These are phyloP conservation scores for Pseudonitzschia multistriata DNA, from an alignment of 108 stramenopile species.

Conservation along the genomic window DNA sequence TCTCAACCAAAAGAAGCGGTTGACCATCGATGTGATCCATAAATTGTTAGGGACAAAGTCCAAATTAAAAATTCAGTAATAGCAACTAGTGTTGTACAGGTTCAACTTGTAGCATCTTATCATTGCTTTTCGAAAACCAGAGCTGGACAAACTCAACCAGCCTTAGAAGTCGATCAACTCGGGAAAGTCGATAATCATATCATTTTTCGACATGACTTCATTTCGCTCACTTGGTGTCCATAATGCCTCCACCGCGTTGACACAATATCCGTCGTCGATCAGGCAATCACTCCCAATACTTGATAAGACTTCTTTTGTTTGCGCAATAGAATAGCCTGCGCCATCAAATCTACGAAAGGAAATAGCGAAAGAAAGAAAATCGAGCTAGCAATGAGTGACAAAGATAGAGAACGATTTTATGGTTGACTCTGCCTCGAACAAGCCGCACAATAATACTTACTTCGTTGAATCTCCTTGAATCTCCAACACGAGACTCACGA, in stretches of 20 bases:
- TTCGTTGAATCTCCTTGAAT: slow-evolving; percentile 81
- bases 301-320: slow-evolving; percentile 72
- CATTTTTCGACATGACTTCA: slow-evolving; percentile 64
- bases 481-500: slow-evolving; percentile 74
- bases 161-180: slow-evolving; percentile 76
- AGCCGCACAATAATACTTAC: slow-evolving; percentile 26
- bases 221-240: slow-evolving; percentile 75
- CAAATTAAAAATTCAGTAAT: too few relatives aligned
- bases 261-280: slow-evolving; percentile 73
- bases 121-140: too few relatives aligned
- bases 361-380: not conserved
- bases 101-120: too few relatives aligned
- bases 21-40: too few relatives aligned
- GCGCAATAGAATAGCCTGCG: slow-evolving; percentile 63
- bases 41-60: too few relatives aligned
- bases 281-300: slow-evolving; percentile 74
- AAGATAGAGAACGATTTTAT: not conserved
- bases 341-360: slow-evolving; percentile 36
- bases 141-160: not conserved
- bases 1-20: too few relatives aligned
- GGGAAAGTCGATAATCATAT: slow-evolving; percentile 78
- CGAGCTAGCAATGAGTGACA: not conserved
- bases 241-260: slow-evolving; percentile 86
- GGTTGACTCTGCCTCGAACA: not conserved
- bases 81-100: too few relatives aligned